Percentiles rank a stretch among this genome's conserved stretches.
phyloP scores from a whole-genome alignment of 1,284 basidiomycete genomes.

The Cryptococcus sp. region DNA sequence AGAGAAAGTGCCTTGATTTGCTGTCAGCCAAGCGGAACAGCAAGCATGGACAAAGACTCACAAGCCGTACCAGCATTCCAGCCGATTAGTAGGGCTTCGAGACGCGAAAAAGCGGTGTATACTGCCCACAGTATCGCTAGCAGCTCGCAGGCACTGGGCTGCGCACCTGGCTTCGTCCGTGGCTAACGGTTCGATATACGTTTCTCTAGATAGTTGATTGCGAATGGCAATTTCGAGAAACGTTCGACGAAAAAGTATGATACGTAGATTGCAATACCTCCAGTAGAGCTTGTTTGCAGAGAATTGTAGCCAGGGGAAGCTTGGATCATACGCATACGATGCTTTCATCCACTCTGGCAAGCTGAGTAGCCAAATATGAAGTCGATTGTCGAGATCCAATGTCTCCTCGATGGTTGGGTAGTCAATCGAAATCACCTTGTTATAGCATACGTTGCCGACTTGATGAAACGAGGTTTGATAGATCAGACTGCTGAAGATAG shows the following conservation, averaged over 20 bases:
- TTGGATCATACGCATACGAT: background rate
- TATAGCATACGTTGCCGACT: constrained; percentile 21
- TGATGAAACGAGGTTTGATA: constrained; percentile 21
- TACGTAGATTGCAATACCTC: constrained; percentile 29
- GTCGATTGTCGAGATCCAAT: constrained; percentile 20
- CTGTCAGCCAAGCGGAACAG: background rate
- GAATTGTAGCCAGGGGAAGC: constrained; percentile 24
- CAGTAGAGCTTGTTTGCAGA: constrained; percentile 30
- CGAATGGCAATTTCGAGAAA: constrained; percentile 27
- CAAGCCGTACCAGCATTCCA: constrained; percentile 32
- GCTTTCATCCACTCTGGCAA: constrained; percentile 20
- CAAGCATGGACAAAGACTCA: constrained; percentile 8
- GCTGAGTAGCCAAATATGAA: constrained; percentile 12
- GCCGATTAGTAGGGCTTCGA: constrained; percentile 7
- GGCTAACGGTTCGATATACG: background rate
- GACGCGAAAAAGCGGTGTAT: constrained; percentile 24
- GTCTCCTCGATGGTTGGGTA: constrained; percentile 17
- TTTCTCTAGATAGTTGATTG: background rate
- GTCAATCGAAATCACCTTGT: constrained; percentile 20
- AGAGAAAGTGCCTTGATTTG: constrained; percentile 27
- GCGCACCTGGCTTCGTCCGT: constrained; percentile 15
- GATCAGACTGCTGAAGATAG: constrained; percentile 25
- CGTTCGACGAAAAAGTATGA: constrained; percentile 23
- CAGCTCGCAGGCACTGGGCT: constrained; percentile 16
- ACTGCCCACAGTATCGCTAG: constrained; percentile 22